Evolutionary conservation across 108 stramenopile genomes (phyloP).

Genomic region (Fragilaria crotonensis): DNA sequence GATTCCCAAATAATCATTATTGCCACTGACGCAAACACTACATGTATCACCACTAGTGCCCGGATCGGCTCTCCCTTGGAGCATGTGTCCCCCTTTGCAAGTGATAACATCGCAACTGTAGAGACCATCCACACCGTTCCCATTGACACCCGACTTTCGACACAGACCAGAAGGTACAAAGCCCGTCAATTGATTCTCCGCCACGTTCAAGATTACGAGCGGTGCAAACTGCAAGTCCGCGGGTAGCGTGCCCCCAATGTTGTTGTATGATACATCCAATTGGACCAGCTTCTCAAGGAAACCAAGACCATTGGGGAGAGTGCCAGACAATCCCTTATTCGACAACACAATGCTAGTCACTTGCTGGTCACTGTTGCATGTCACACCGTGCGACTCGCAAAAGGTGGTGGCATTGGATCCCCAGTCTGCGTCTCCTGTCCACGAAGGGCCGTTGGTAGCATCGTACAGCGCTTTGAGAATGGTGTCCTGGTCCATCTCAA

Average conservation of each 20-base stretch:
- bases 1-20: neutral
- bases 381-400: conserved; percentile 48
- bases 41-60: neutral
- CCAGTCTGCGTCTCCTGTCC: conserved; percentile 9
- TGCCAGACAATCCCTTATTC: conserved; percentile 30
- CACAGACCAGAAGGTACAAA: conserved; percentile 48
- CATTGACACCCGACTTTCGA: conserved; percentile 39
- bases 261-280: conserved; percentile 46
- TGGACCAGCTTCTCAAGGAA: conserved; percentile 30
- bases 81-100: conserved; percentile 36
- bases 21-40: neutral
- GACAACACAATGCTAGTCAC: conserved; percentile 28
- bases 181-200: conserved; percentile 41
- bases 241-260: conserved; percentile 37
- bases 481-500: conserved; percentile 8
- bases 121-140: conserved; percentile 26
- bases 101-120: conserved; percentile 43
- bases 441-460: conserved; percentile 1
- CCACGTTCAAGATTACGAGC: conserved; percentile 29
- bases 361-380: conserved; percentile 32
- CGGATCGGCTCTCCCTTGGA: conserved; percentile 22
- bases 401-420: conserved; percentile 11
- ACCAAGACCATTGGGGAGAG: conserved; percentile 38
- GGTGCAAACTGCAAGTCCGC: conserved; percentile 48
- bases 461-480: conserved; percentile 4